phyloP scores from a whole-genome alignment of 1,139 yeast species.

The Candida sanyaensis region DNA sequence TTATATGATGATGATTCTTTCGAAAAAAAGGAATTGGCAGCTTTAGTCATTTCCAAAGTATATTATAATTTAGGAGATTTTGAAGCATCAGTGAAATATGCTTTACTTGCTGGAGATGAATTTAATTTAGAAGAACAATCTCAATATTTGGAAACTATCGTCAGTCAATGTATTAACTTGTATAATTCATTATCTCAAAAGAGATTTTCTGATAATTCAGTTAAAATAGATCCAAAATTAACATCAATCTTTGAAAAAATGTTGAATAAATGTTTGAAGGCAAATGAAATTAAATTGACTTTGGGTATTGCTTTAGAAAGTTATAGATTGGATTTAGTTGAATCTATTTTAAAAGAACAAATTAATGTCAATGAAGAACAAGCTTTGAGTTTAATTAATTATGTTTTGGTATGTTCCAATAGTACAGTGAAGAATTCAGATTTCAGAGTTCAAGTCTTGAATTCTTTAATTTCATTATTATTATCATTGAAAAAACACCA shows the following conservation, averaged over 20 bases:
- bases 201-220: conserved; percentile 44
- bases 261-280: conserved; percentile 75
- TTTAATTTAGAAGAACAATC: conserved; percentile 74
- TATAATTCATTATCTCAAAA: conserved; percentile 69
- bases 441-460: conserved; percentile 67
- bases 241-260: conserved; percentile 77
- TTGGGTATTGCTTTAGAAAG: conserved; percentile 91
- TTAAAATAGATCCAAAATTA: conserved; percentile 61
- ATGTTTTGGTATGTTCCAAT: conserved; percentile 76
- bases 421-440: conserved; percentile 58
- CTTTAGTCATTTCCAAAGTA: conserved; percentile 89
- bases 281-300: conserved; percentile 77
- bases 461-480: conserved; percentile 61
- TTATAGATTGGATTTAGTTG: conserved; percentile 80
- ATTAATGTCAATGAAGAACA: conserved; percentile 40
- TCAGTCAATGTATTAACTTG: conserved; percentile 85
- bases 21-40: conserved; percentile 80
- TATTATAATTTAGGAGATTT: conserved; percentile 95
- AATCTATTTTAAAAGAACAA: conserved; percentile 55
- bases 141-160: conserved; percentile 93
- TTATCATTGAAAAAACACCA: conserved; percentile 65
- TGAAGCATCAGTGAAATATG: conserved; percentile 86
- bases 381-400: conserved; percentile 62
- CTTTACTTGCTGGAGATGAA: conserved; percentile 79
- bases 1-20: conserved; percentile 83